phyloP scores from a whole-genome alignment of 2,329 filamentous ascomycete genomes.

The Monosporascus sp. region DNA sequence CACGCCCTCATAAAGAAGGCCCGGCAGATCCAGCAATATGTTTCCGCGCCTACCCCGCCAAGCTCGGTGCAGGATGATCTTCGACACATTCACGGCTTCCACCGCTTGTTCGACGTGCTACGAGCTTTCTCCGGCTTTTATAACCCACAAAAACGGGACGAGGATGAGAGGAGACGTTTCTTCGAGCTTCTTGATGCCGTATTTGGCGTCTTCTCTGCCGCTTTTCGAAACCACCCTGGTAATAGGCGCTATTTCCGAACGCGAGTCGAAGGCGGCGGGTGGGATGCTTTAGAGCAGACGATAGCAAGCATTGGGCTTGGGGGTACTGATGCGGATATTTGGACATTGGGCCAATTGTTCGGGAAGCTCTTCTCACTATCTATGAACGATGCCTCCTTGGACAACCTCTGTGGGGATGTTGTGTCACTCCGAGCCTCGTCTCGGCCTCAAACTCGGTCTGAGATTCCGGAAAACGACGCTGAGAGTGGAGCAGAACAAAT shows the following conservation, averaged over 20 bases:
- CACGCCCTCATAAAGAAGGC: slow-evolving; percentile 49
- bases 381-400: slow-evolving; percentile 70
- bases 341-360: slow-evolving; percentile 69
- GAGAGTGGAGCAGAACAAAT: background rate
- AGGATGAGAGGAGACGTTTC: slow-evolving; percentile 58
- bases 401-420: slow-evolving; percentile 56
- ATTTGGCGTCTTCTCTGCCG: slow-evolving; percentile 69
- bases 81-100: slow-evolving; percentile 73
- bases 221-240: slow-evolving; percentile 72
- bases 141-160: slow-evolving; percentile 56
- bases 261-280: slow-evolving; percentile 70
- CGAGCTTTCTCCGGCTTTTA: slow-evolving; percentile 71
- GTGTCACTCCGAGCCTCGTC: slow-evolving; percentile 9
- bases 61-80: slow-evolving; percentile 70
- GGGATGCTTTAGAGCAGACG: slow-evolving; percentile 68
- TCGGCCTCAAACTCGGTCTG: slow-evolving; percentile 7
- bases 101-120: slow-evolving; percentile 64
- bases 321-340: slow-evolving; percentile 61
- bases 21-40: slow-evolving; percentile 60
- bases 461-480: slow-evolving; percentile 14
- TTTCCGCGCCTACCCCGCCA: slow-evolving; percentile 42
- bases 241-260: slow-evolving; percentile 84
- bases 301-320: slow-evolving; percentile 63
- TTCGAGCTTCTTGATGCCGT: slow-evolving; percentile 66
- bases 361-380: slow-evolving; percentile 78